phyloP scores from a whole-genome alignment of 257 asterid genomes.

The Solanum pennellii region DNA sequence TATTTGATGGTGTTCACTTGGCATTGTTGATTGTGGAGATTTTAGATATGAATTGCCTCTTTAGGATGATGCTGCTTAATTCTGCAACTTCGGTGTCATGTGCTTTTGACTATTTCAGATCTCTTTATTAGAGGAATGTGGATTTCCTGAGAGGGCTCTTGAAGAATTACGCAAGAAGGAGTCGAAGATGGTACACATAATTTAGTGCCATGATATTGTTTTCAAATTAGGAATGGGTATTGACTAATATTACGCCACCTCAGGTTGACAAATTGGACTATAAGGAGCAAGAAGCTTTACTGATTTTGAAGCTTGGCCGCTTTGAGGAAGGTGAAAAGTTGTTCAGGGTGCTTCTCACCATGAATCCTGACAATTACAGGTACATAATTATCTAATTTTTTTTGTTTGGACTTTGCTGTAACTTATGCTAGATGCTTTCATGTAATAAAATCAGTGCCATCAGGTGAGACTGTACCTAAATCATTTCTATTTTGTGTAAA shows the following conservation, averaged over 20 bases:
- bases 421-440: neutral
- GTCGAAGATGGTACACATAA: constrained; percentile 47
- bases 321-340: constrained; percentile 69
- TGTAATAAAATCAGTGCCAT: neutral
- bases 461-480: neutral
- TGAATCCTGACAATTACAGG: constrained; percentile 97
- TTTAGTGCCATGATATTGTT: neutral
- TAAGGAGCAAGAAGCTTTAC: constrained; percentile 87
- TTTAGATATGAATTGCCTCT: neutral
- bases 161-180: constrained; percentile 85
- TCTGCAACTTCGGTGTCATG: neutral
- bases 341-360: constrained; percentile 61
- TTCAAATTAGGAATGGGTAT: constrained; percentile 1
- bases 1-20: neutral
- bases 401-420: neutral
- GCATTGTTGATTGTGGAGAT: neutral
- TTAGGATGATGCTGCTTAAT: neutral
- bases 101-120: constrained; percentile 28
- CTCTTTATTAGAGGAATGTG: constrained; percentile 80
- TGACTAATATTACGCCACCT: neutral
- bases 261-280: constrained; percentile 73
- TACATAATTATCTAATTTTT: constrained; percentile 2
- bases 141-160: constrained; percentile 74
- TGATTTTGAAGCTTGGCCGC: constrained; percentile 69
- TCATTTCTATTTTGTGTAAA: neutral